Percentiles rank a stretch among this genome's conserved stretches.
These are phyloP conservation scores for Inga leiocalycina DNA, from an alignment of 306 rosid genomes.

Conservation along the genomic window DNA sequence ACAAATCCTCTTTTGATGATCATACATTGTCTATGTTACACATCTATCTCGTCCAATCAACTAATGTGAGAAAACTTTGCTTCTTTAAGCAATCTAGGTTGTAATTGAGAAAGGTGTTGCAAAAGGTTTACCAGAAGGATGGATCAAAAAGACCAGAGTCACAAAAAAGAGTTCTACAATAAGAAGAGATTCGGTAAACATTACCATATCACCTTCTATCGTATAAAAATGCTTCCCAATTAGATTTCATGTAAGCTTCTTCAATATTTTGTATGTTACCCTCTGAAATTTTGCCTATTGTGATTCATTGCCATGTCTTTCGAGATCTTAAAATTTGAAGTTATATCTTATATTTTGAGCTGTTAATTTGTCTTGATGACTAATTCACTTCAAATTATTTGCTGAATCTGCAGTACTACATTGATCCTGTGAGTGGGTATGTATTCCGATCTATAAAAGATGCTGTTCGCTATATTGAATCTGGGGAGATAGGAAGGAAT, in stretches of 20 bases:
- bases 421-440: slow-evolving; percentile 64
- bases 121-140: slow-evolving; percentile 66
- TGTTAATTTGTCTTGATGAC: slow-evolving; percentile 13
- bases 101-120: slow-evolving; percentile 57
- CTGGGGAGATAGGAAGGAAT: slow-evolving; percentile 52
- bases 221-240: slow-evolving; percentile 18
- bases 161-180: slow-evolving; percentile 38
- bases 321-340: slow-evolving; percentile 10
- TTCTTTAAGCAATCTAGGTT: slow-evolving; percentile 70
- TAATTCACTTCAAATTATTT: slow-evolving; percentile 5
- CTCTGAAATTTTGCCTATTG: background rate
- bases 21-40: slow-evolving; percentile 20
- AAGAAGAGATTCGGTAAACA: slow-evolving; percentile 63
- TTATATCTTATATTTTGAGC: background rate
- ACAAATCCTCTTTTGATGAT: slow-evolving; percentile 33
- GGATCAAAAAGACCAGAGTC: slow-evolving; percentile 61
- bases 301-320: slow-evolving; percentile 5
- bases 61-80: slow-evolving; percentile 43
- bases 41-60: slow-evolving; percentile 26
- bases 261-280: background rate
- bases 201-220: slow-evolving; percentile 26
- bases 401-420: slow-evolving; percentile 59
- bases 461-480: slow-evolving; percentile 50
- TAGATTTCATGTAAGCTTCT: background rate
- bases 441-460: slow-evolving; percentile 61